These are phyloP conservation scores for Ceratobasidium sp. DNA, from an alignment of 1,284 basidiomycete genomes.

Conservation along the genomic window DNA sequence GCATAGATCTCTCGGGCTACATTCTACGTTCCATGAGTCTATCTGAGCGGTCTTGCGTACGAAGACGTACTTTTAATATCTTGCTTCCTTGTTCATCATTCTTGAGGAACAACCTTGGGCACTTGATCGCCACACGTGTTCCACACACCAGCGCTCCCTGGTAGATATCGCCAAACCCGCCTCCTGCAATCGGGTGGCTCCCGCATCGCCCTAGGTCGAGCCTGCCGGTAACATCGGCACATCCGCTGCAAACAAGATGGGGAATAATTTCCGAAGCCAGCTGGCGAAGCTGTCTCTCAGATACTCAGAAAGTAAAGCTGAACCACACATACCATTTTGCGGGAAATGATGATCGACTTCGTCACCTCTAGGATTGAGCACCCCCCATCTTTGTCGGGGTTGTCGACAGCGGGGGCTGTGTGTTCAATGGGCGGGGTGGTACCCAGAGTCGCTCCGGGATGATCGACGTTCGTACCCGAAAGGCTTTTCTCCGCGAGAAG, in stretches of 20 bases:
- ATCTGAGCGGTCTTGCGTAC: neutral
- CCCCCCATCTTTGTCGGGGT: too few relatives aligned
- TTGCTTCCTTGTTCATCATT: neutral
- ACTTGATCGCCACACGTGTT: slow-evolving; percentile 1
- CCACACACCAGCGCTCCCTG: neutral
- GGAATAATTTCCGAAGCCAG: neutral
- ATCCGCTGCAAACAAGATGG: neutral
- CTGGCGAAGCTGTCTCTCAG: neutral
- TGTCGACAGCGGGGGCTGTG: too few relatives aligned
- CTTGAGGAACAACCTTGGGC: neutral
- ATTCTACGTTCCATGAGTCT: neutral
- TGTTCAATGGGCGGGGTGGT: too few relatives aligned
- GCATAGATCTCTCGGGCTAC: slow-evolving; percentile 25
- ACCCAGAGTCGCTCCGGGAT: too few relatives aligned
- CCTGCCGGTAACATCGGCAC: neutral
- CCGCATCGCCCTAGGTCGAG: neutral
- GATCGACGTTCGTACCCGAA: too few relatives aligned
- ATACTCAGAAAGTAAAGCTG: neutral
- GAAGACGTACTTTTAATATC: neutral
- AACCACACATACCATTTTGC: too few relatives aligned
- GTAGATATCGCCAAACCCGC: slow-evolving; percentile 8
- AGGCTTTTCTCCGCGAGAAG: too few relatives aligned
- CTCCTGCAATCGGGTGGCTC: neutral
- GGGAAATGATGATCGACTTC: too few relatives aligned
- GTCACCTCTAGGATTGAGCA: too few relatives aligned